A percentile compares a stretch with the other conserved stretches of the same genome.
Evolutionary conservation across 257 asterid species (phyloP).

Genomic region (Scutellaria galericulata): DNA sequence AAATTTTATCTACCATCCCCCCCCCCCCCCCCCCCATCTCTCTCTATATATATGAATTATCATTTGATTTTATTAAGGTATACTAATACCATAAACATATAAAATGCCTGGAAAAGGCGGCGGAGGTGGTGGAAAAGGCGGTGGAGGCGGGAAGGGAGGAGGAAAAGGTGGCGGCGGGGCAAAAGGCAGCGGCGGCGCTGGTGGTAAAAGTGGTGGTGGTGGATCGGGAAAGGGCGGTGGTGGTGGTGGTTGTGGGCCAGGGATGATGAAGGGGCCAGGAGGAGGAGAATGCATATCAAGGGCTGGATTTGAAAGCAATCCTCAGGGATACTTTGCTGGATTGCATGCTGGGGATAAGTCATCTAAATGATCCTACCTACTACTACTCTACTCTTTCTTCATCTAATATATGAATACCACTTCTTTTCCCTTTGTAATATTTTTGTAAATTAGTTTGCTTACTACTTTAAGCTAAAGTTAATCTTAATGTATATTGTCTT

Average conservation of each 20-base stretch:
- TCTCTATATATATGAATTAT: no score
- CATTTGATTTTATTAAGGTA: no score
- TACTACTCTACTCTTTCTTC: no score
- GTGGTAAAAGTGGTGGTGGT: background rate
- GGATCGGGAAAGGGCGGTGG: conserved; percentile 17
- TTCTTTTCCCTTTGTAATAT: no score
- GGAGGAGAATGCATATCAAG: conserved; percentile 41
- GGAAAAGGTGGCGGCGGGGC: conserved; percentile 18
- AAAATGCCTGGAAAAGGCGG: background rate
- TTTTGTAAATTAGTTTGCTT: no score
- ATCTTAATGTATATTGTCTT: no score
- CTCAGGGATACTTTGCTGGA: conserved; percentile 45
- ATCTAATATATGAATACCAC: no score
- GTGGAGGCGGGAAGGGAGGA: background rate
- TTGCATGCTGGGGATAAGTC: conserved; percentile 30
- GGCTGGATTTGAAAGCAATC: conserved; percentile 48
- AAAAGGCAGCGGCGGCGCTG: background rate
- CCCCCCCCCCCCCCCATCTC: no score
- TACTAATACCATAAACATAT: no score
- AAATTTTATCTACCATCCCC: no score
- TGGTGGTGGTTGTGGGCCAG: conserved; percentile 28
- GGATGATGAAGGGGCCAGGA: conserved; percentile 50
- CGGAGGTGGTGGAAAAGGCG: background rate
- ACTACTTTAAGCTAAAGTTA: no score
- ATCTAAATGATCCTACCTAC: no score